A percentile compares a stretch with the other conserved stretches of the same genome.
These are phyloP conservation scores for Didymella segeticola DNA, from an alignment of 2,329 filamentous ascomycete species.

Conservation along the genomic window DNA sequence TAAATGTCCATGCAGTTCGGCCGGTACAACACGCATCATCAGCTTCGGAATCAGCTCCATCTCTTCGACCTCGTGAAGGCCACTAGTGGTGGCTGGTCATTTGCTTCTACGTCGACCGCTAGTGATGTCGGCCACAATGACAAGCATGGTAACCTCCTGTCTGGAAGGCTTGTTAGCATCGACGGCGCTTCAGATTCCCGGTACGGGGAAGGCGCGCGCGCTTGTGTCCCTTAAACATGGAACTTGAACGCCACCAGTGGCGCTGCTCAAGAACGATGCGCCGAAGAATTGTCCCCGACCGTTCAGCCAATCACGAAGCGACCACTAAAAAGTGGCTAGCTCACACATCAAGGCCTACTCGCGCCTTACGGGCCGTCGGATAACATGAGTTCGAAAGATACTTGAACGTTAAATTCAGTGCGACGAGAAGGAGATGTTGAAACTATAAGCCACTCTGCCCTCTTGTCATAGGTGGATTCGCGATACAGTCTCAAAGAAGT, in stretches of 20 bases:
- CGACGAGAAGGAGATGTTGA: neutral
- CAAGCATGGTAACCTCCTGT: neutral
- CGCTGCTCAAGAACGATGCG: neutral
- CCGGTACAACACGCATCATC: neutral
- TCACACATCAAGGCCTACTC: neutral
- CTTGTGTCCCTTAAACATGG: neutral
- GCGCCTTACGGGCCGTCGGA: neutral
- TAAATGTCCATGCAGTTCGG: neutral
- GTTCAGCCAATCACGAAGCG: neutral
- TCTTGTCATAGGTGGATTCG: neutral
- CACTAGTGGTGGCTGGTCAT: neutral
- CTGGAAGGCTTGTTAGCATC: neutral
- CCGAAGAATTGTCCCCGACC: neutral
- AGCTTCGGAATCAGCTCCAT: neutral
- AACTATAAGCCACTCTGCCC: neutral
- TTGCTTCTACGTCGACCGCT: neutral
- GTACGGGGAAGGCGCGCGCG: neutral
- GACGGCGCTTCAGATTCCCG: neutral
- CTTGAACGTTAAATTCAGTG: neutral
- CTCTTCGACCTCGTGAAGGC: neutral
- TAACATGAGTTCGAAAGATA: neutral
- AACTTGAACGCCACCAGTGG: neutral
- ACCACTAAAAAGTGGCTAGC: neutral
- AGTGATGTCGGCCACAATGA: neutral
- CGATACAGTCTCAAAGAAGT: neutral